These are phyloP conservation scores for Aegilops bicornis DNA, from an alignment of 176 grass and related monocot genomes.

Conservation along the genomic window DNA sequence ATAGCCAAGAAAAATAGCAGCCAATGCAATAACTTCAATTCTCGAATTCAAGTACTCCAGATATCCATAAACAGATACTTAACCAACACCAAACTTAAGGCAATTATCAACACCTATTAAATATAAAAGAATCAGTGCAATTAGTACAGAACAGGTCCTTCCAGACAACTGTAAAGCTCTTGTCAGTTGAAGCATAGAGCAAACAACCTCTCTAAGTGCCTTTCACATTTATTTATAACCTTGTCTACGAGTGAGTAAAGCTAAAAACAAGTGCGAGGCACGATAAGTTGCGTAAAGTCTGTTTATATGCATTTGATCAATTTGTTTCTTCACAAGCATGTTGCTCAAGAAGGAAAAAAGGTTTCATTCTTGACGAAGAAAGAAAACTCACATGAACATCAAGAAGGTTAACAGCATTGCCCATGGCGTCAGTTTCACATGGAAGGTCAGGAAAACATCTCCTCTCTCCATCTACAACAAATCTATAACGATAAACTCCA, in stretches of 20 bases:
- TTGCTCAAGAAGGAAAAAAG: not conserved
- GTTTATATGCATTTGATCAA: not conserved
- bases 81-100: not conserved
- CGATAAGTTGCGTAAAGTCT: not conserved
- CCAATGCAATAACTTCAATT: not conserved
- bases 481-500: conserved; percentile 88
- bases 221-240: not conserved
- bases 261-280: not conserved
- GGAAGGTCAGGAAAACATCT: conserved; percentile 82
- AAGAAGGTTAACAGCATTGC: conserved; percentile 82
- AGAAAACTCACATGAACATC: conserved; percentile 87
- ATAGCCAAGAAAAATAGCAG: not conserved
- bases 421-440: conserved; percentile 71
- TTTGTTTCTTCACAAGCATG: not conserved
- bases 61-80: not conserved
- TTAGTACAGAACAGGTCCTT: not conserved
- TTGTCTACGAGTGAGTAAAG: not conserved
- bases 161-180: not conserved
- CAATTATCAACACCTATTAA: not conserved
- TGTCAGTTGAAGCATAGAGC: conserved; percentile 2
- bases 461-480: conserved; percentile 83
- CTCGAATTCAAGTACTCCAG: not conserved
- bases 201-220: not conserved
- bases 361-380: not conserved
- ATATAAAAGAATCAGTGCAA: conserved; percentile 19